These are phyloP conservation scores for Leccinum fibrillosum DNA, from an alignment of 768 basidiomycete species.

Conservation along the genomic window DNA sequence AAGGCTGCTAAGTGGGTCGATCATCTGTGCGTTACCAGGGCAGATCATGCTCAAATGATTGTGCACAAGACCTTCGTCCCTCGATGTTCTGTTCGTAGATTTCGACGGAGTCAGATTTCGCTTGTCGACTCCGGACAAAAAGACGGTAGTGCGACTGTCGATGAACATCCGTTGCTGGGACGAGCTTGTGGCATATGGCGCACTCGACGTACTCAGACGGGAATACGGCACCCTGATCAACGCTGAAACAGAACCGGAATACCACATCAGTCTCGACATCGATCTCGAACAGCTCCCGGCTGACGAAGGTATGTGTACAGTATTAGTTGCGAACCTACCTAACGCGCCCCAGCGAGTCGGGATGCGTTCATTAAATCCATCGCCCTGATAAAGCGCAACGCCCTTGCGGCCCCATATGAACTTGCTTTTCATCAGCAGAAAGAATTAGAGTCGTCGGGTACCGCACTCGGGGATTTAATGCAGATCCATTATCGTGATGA, in stretches of 20 bases:
- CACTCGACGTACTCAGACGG: conserved; percentile 67
- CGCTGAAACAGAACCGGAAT: conserved; percentile 75
- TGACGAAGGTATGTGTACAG: conserved; percentile 60
- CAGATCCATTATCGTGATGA: conserved; percentile 92
- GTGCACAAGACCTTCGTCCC: conserved; percentile 69
- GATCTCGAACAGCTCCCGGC: conserved; percentile 83
- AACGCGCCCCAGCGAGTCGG: conserved; percentile 58
- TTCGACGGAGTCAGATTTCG: conserved; percentile 97
- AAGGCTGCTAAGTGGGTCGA: conserved; percentile 75
- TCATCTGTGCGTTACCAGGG: not conserved
- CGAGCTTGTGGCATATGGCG: conserved; percentile 87
- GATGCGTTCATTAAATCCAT: conserved; percentile 78
- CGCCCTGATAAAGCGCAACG: conserved; percentile 87
- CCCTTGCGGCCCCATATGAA: conserved; percentile 93
- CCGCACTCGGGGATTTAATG: conserved; percentile 80
- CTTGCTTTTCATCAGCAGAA: conserved; percentile 81
- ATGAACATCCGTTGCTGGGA: conserved; percentile 99
- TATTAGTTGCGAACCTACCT: conserved; percentile 1
- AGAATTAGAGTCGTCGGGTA: conserved; percentile 69
- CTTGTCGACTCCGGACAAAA: conserved; percentile 82
- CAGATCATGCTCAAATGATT: conserved; percentile 13
- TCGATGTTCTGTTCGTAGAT: conserved; percentile 97
- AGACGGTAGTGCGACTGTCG: conserved; percentile 79
- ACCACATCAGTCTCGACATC: conserved; percentile 82
- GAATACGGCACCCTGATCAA: conserved; percentile 79